Evolutionary conservation across 331 rosid genomes (phyloP), one percentile per base, ranked within the genome.

Genomic region (Phaseolus coccineus): DNA sequence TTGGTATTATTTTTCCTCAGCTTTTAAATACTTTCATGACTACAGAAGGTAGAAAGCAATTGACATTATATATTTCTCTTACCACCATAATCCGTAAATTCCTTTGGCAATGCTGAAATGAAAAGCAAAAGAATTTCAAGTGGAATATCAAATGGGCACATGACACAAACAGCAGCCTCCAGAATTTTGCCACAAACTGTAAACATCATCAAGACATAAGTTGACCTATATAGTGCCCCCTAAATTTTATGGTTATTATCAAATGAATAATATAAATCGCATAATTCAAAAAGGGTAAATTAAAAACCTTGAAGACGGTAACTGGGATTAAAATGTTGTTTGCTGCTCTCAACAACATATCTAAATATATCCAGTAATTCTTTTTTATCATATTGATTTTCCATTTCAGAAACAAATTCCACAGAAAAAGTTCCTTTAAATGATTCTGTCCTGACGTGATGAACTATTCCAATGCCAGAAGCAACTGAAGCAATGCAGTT

Each of bases 261-360:
- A 37, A 50, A 71, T 63, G 66, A 61, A 72, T 33, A 77, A 51
- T 62, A 44, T 80, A 55, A 76, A 85, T 59, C 79, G 40, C 48
- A 77, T 76, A 79, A 89, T 71, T 83, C 79, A 90, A 77, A 75
- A 70, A 70, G 73, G 79, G 56, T 52, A 83, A 66, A 82, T 62
- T 64, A 81, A 83, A 85, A 83, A 95, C 98, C 98, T 94, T 64
- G 89, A 75, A 87, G 84, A 71, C 98, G 97, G 87, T 95, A 95
- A 80, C 86, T 95, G 73, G 98, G 97, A 87, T 95, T 95, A 89
- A 95, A 95, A 86, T 95, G 98, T 30, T 91, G 94, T 84, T 93
- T 95, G 93, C 98, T 91, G 90, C 89, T 87, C 88, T 90, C 97
- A 67, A 88, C 79, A 80, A 90, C 86, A 88, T 88, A 95, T 87